phyloP scores from a whole-genome alignment of 140 eudicot genomes.

The Flaveria floridana region DNA sequence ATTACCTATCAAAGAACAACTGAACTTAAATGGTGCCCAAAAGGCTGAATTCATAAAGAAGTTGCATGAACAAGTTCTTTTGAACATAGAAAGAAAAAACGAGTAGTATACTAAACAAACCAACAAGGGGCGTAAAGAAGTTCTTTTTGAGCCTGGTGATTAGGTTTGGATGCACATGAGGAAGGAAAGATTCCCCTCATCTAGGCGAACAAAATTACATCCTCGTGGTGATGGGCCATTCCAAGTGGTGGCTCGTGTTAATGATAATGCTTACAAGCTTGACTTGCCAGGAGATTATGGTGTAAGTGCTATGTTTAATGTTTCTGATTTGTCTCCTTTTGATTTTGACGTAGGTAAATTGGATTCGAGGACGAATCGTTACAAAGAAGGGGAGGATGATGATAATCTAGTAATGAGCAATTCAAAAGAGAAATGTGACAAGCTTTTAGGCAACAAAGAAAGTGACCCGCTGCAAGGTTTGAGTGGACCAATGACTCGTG shows the following conservation, averaged over 20 bases:
- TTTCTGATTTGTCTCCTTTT: slow-evolving; percentile 9
- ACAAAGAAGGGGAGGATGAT: slow-evolving; percentile 24
- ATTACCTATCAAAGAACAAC: no score
- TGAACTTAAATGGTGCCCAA: no score
- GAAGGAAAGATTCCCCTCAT: slow-evolving; percentile 2
- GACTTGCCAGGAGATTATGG: slow-evolving; percentile 7
- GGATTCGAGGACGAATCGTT: slow-evolving; percentile 20
- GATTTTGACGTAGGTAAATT: background rate
- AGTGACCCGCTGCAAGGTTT: no score
- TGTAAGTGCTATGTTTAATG: slow-evolving; percentile 14
- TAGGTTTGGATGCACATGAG: slow-evolving; percentile 22
- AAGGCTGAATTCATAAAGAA: no score
- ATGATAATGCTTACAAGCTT: background rate
- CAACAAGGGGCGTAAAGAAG: slow-evolving; percentile 7
- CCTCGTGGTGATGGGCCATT: slow-evolving; percentile 29
- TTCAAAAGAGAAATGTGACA: no score
- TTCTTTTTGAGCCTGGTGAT: slow-evolving; percentile 11
- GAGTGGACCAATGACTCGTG: no score
- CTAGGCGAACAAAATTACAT: background rate
- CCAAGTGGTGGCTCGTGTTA: slow-evolving; percentile 8
- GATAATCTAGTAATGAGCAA: background rate
- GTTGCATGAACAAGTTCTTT: no score
- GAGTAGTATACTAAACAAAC: background rate
- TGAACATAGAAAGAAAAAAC: slow-evolving; percentile 1
- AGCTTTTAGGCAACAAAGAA: no score